phyloP scores from a whole-genome alignment of 139 green algal genomes.

The Axilococcus clingmanii region DNA sequence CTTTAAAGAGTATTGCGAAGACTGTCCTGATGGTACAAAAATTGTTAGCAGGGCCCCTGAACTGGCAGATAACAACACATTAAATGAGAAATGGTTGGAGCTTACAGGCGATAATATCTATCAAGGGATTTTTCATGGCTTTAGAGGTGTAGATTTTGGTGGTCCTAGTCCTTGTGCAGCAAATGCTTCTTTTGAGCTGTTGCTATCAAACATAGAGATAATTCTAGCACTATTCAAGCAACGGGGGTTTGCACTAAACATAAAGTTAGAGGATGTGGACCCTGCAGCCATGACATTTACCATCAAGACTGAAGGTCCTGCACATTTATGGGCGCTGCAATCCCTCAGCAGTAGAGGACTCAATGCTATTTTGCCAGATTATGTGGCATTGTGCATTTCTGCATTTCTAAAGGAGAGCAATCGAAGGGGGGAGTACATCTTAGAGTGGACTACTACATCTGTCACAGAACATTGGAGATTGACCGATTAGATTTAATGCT shows the following conservation, averaged over 20 bases:
- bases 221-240: constrained; percentile 47
- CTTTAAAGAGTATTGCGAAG: constrained; percentile 52
- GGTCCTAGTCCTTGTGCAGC: constrained; percentile 14
- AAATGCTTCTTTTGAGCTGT: constrained; percentile 8
- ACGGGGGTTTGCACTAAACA: constrained; percentile 45
- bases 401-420: no score
- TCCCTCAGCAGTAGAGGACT: constrained; percentile 35
- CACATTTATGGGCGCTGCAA: constrained; percentile 54
- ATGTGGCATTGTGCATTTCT: no score
- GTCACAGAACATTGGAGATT: no score
- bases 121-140: constrained; percentile 48
- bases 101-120: constrained; percentile 51
- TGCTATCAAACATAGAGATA: constrained; percentile 24
- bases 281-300: constrained; percentile 29
- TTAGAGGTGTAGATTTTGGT: constrained; percentile 41
- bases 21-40: constrained; percentile 4
- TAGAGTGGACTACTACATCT: no score
- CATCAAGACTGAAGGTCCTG: constrained; percentile 40
- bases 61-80: constrained; percentile 35
- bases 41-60: constrained; percentile 32
- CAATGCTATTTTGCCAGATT: constrained; percentile 28
- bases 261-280: background rate
- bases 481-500: no score
- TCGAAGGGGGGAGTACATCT: no score
- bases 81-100: constrained; percentile 33